Base-by-base conservation (phyloP, 2,329 filamentous ascomycete species). In the Aspergillus ochraceoroseus region DNA sequence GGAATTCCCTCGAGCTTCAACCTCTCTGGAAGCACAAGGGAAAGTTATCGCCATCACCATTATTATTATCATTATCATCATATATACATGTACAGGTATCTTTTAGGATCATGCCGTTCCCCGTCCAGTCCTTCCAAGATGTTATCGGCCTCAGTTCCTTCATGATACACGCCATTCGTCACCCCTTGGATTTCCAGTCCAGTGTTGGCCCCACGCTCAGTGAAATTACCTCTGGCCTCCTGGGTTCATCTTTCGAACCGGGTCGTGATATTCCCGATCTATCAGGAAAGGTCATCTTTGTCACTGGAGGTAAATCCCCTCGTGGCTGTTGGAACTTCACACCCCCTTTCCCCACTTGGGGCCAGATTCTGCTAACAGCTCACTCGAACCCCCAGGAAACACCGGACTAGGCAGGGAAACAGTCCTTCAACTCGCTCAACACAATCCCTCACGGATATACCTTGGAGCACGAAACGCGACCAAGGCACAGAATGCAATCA, bases 361-460 rank as follows among this genome's bases (percentile, higher is more conserved):
- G n/a, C n/a, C n/a, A n/a, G n/a, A 12, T 31, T 14, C 47, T 47
- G 35, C 43, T 19, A 14, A 6, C 5, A 23, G 7, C n/a, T 3
- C 19, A 5, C 9, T 20, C 12, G 36, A 27, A 18, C 7, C n/a
- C n/a, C n/a, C 9, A 70, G 69, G 70, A 18, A 73, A 71, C 46
- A 51, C 58, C 17, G 71, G 70, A 6, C 60, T 72, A 17, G 71
- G 71, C 22, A 66, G 65, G 54, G 66, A 72, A 48, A 69, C 70
- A 5, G 56, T 75, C 29, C 52, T 67, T 23, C 65, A 71, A 37
- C 63, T 77, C 29, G 70, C 70, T n/a, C 64, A 62, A 41, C 75
- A 78, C 53, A 55, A 63, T 5, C 74, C 76, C 1, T 60, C 63
- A 1, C 70, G 75, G 41, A 72, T 80, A 45, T 79, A 74, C 60